Conservation (phyloP, 495 filamentous ascomycete genomes). For the Recurvomyces mirabilis region DNA sequence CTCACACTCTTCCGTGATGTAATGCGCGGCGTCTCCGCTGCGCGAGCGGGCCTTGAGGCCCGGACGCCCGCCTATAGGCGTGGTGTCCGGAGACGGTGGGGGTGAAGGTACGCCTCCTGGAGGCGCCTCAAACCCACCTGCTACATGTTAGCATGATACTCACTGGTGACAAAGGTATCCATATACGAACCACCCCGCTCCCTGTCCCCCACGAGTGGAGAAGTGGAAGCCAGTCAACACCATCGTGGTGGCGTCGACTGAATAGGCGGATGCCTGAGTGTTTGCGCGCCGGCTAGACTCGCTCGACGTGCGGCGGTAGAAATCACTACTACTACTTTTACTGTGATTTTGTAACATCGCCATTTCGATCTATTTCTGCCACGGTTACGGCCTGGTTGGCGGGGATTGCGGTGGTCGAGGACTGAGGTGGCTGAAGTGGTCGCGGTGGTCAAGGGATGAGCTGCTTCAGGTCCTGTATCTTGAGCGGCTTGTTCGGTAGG, state of each 20-base stretch:
- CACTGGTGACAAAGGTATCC: slow-evolving; percentile 94
- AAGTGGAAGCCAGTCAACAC: slow-evolving; percentile 79
- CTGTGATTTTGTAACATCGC: slow-evolving; percentile 33
- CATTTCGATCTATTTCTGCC: slow-evolving; percentile 33
- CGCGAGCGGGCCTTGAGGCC: slow-evolving; percentile 37
- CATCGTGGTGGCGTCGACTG: slow-evolving; percentile 41
- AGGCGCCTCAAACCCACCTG: slow-evolving; percentile 52
- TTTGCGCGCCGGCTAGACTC: slow-evolving; percentile 41
- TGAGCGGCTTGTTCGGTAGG: too few relatives aligned
- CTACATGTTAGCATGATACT: slow-evolving; percentile 20
- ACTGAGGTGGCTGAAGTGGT: too few relatives aligned
- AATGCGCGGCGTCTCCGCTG: slow-evolving; percentile 77
- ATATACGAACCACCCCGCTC: slow-evolving; percentile 32
- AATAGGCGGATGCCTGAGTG: slow-evolving; percentile 80
- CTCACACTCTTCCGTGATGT: slow-evolving; percentile 99
- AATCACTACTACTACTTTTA: slow-evolving; percentile 62
- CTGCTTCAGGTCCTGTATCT: too few relatives aligned
- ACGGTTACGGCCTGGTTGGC: slow-evolving; percentile 21
- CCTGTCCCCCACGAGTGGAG: slow-evolving; percentile 76
- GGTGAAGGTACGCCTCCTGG: slow-evolving; percentile 59
- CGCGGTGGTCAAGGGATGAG: too few relatives aligned
- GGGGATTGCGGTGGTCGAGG: background rate
- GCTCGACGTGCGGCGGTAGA: slow-evolving; percentile 32
- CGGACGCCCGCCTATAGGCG: slow-evolving; percentile 27
- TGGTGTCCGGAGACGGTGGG: slow-evolving; percentile 43